These are phyloP conservation scores for Mycena capillaripes DNA, from an alignment of 768 basidiomycete genomes.

Conservation along the genomic window DNA sequence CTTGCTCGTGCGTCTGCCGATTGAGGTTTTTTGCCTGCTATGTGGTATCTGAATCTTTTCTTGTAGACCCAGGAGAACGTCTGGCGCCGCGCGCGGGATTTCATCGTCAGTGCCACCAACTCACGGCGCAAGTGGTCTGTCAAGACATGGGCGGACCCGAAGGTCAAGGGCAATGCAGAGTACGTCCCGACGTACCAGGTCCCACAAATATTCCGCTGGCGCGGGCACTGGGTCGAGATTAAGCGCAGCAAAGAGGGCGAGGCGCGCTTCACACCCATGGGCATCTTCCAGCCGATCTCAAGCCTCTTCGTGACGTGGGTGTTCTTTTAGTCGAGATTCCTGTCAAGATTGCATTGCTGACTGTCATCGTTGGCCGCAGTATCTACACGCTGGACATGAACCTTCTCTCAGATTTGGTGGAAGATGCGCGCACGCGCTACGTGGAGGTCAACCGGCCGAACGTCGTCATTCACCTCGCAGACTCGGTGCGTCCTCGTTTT, in stretches of 20 bases:
- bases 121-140: constrained; percentile 44
- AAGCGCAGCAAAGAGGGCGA: constrained; percentile 35
- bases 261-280: constrained; percentile 15
- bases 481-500: constrained; percentile 43
- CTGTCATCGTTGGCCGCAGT: constrained; percentile 36
- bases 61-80: constrained; percentile 55
- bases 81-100: constrained; percentile 58
- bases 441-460: constrained; percentile 55
- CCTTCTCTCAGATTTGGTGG: constrained; percentile 55
- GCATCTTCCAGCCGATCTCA: neutral
- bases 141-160: constrained; percentile 21
- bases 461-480: constrained; percentile 56
- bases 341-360: too few relatives aligned
- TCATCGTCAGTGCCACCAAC: constrained; percentile 54
- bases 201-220: constrained; percentile 60
- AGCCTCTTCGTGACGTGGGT: constrained; percentile 51
- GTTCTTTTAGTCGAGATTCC: too few relatives aligned
- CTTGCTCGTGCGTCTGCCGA: constrained; percentile 50
- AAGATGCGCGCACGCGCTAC: constrained; percentile 57
- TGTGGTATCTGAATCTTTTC: neutral
- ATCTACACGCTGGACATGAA: constrained; percentile 60
- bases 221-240: constrained; percentile 58
- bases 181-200: constrained; percentile 57
- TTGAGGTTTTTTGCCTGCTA: neutral
- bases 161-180: constrained; percentile 48